A percentile compares a stretch with the other conserved stretches of the same genome.
Evolutionary conservation across 164 flowering plant species (phyloP).

Genomic region (Protea cynaroides): DNA sequence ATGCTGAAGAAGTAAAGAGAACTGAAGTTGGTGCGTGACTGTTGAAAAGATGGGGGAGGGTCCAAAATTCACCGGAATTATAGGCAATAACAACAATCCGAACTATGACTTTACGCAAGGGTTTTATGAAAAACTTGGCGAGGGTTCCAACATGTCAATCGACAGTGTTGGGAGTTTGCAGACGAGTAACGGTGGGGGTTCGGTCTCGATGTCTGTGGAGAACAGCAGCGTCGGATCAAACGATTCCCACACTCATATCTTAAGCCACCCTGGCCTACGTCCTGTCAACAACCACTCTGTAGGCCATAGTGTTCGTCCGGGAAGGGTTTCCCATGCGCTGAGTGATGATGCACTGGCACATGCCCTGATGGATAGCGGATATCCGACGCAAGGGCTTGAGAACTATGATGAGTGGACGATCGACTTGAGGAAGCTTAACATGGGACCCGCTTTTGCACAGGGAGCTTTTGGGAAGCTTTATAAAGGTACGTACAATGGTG

Average conservation of each 20-base stretch:
- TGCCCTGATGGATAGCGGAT: conserved; percentile 14
- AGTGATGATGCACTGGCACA: conserved; percentile 14
- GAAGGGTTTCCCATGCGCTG: background rate
- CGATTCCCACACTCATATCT: conserved; percentile 8
- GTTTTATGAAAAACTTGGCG: conserved; percentile 1
- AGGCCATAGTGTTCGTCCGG: conserved; percentile 9
- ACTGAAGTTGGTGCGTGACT: background rate
- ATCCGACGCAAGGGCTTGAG: conserved; percentile 12
- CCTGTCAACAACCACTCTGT: conserved; percentile 4
- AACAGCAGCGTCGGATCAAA: conserved; percentile 9
- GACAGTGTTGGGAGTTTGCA: conserved; percentile 6
- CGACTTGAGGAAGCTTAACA: conserved; percentile 14
- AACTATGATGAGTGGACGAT: conserved; percentile 17
- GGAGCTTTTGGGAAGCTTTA: conserved; percentile 16
- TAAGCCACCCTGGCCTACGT: conserved; percentile 3
- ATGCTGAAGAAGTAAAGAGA: conserved; percentile 18
- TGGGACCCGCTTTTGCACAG: conserved; percentile 14
- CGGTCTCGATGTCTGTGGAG: conserved; percentile 8
- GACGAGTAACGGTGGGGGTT: conserved; percentile 6
- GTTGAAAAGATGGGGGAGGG: conserved; percentile 8
- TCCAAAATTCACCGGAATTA: conserved; percentile 4
- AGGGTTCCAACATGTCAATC: conserved; percentile 10
- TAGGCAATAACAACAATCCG: conserved; percentile 6
- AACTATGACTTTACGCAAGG: conserved; percentile 5
- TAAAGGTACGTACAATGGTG: conserved; percentile 13